phyloP scores from a whole-genome alignment of 176 grass and related monocot species.

The Aegilops speltoides region DNA sequence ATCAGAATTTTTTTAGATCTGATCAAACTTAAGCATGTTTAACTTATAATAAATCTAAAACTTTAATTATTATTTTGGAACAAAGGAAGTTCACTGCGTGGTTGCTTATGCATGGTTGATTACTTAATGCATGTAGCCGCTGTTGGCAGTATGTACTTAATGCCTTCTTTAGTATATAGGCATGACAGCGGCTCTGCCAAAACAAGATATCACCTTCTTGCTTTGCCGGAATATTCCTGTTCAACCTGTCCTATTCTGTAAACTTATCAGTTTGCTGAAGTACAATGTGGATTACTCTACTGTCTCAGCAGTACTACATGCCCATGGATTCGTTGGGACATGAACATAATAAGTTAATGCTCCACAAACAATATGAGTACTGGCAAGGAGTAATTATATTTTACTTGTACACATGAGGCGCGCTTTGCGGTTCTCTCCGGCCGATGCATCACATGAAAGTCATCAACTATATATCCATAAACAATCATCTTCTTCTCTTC shows the following conservation, averaged over 20 bases:
- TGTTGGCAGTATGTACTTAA: no score
- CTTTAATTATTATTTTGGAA: no score
- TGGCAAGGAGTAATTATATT: not conserved
- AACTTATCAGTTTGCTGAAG: not conserved
- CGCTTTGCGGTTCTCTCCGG: not conserved
- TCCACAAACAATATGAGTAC: not conserved
- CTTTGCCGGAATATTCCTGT: not conserved
- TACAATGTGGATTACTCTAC: not conserved
- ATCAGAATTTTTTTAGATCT: no score
- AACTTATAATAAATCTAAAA: no score
- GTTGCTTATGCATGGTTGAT: no score
- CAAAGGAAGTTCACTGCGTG: no score
- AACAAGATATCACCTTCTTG: not conserved
- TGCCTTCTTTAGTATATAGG: not conserved
- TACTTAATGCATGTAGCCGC: no score
- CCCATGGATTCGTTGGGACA: slow-evolving; percentile 28
- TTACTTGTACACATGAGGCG: not conserved
- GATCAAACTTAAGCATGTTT: no score
- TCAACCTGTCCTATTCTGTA: not conserved
- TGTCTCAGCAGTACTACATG: not conserved
- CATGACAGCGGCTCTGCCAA: not conserved
- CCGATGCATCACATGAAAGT: slow-evolving; percentile 36
- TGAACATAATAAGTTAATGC: slow-evolving; percentile 12
- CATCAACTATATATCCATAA: slow-evolving; percentile 40
- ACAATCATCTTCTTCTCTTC: not conserved